These are phyloP conservation scores for Curvularia sp. DNA, from an alignment of 2,329 filamentous ascomycete genomes.

Conservation along the genomic window DNA sequence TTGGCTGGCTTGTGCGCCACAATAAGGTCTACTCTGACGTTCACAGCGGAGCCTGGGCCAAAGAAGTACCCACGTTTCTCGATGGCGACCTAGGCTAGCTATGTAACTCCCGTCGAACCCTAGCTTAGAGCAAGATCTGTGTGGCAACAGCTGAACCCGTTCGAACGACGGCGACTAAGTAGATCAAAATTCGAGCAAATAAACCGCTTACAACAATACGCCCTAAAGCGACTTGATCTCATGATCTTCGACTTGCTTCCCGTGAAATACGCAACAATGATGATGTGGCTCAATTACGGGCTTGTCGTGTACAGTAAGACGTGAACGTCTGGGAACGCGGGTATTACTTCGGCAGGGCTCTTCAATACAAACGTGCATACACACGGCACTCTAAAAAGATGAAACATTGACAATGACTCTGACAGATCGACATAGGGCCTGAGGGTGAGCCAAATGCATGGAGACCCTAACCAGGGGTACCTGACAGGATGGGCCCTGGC, in stretches of 20 bases:
- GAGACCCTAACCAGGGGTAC: constrained; percentile 4
- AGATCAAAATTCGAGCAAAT: not conserved
- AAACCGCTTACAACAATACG: not conserved
- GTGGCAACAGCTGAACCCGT: not conserved
- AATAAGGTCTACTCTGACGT: constrained; percentile 11
- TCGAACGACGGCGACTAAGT: not conserved
- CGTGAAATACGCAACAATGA: not conserved
- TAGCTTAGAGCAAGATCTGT: constrained; percentile 1
- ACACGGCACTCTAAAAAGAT: constrained; percentile 4
- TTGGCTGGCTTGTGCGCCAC: constrained; percentile 15
- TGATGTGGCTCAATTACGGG: not conserved
- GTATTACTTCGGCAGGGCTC: not conserved
- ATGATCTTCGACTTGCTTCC: not conserved
- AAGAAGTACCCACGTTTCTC: constrained; percentile 4
- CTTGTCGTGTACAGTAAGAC: not conserved
- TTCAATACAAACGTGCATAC: constrained; percentile 4
- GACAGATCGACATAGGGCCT: constrained; percentile 2
- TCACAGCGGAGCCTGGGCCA: constrained; percentile 9
- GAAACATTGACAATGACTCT: constrained; percentile 6
- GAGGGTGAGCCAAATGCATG: constrained; percentile 1
- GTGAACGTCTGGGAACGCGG: not conserved
- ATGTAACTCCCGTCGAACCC: constrained; percentile 8
- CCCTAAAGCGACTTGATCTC: not conserved
- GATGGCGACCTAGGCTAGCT: constrained; percentile 2
- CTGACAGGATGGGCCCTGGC: not conserved